Evolutionary conservation across 2,329 filamentous ascomycete genomes (phyloP), one percentile per base, ranked within the genome.

Genomic region (Salinomyces thailandicus): DNA sequence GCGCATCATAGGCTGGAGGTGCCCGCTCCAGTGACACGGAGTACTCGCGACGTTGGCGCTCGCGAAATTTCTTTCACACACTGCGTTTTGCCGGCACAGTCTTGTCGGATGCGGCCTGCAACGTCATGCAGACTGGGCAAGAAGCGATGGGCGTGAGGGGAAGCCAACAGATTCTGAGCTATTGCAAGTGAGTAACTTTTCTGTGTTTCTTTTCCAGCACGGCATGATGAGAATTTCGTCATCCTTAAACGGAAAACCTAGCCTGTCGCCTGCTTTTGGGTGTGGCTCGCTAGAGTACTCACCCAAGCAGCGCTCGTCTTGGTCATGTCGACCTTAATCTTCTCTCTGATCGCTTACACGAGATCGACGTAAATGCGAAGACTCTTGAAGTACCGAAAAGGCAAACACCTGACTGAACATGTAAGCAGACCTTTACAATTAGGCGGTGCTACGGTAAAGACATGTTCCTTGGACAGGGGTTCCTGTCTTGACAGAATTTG

Each of bases 231-330:
- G 42, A 54, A 50, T 39, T 45, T 36, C 42, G 51, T 60, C 57
- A 60, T 60, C 57, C 57, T 60, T 60, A 60, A 55, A 48, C 55
- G 51, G 46, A 59, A 53, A 55, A 45, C 49, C 40, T 34, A 16
- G 30, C 38, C 40, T 32, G 36, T 22, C 24, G 29, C 18, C 32
- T 36, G 39, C 29, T 34, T 28, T 51, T 34, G 52, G 53, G 39
- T 54, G 43, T 39, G 51, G 49, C 37, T 38, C 44, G 14, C 35
- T 5, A 35, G 13, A 37, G 42, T 47, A 50, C 47, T 46, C 45
- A 55, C 41, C 48, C 52, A 52, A 35, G 29, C 33, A 20, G 42
- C 15, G 39, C 43, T 38, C 38, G 13, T 12, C 18, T 30, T 37
- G 45, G 35, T 53, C 37, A 35, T 57, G 53, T 51, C 50, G 53